Evolutionary conservation across 2,329 filamentous ascomycete species (phyloP).

Genomic region (Falciphora oryzae): DNA sequence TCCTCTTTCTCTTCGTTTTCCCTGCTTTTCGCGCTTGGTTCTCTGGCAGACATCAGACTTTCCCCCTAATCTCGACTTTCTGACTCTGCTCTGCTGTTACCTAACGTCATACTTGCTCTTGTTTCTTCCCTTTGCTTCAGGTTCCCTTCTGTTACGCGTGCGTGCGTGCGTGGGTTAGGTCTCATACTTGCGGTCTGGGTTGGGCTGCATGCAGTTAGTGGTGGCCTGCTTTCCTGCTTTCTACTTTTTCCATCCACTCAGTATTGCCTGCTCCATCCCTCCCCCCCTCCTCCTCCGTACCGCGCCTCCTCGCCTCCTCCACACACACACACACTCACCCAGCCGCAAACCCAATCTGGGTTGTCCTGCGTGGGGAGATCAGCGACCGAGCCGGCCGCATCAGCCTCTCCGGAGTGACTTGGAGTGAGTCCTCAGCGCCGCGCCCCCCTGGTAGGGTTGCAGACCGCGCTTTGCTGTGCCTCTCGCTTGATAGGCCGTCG

Average conservation of each 20-base stretch:
- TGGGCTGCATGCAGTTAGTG: not conserved
- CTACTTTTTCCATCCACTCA: not conserved
- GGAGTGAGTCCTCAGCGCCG: not conserved
- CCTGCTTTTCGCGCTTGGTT: not conserved
- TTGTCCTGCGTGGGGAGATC: not conserved
- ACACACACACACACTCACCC: not conserved
- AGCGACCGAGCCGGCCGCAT: not conserved
- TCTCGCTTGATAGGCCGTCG: not conserved
- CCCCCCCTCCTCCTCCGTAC: not conserved
- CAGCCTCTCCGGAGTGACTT: not conserved
- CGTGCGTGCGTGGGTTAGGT: not conserved
- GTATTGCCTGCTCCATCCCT: not conserved
- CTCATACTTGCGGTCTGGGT: not conserved
- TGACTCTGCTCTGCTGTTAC: not conserved
- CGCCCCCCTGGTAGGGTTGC: not conserved
- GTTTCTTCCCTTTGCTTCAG: not conserved
- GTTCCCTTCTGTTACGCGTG: not conserved
- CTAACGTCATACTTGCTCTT: not conserved
- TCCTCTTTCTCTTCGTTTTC: not conserved
- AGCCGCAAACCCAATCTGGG: not conserved
- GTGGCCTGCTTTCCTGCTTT: not conserved
- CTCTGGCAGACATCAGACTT: not conserved
- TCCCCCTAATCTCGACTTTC: not conserved
- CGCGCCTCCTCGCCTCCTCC: not conserved
- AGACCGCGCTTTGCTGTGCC: not conserved